Evolutionary conservation across 2,329 filamentous ascomycete genomes (phyloP), one percentile per base, ranked within the genome.

Genomic region (Cercospora sesami): DNA sequence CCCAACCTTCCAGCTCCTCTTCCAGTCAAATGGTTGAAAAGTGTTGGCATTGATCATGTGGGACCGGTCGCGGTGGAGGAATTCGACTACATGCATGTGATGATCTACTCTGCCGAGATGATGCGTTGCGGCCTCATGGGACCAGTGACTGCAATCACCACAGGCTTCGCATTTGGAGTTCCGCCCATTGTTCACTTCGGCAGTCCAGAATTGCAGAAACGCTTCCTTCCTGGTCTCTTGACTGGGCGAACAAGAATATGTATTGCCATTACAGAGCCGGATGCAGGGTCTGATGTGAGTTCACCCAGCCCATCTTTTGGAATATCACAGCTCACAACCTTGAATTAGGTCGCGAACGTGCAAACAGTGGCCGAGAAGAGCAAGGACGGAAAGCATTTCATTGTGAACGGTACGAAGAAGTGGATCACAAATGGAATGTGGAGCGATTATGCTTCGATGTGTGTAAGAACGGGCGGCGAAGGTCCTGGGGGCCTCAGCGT

Each of bases 31-130:
- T 92, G 92, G 9, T 28, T 67, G 4, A 91, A 91, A 81, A 92
- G 95, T 79, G 81, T 95, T 60, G 87, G 93, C 75, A 90, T 90
- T 21, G 85, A 89, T 39, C 82, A 85, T 14, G 80, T 95, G 39
- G 91, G 91, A 55, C 89, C 84, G 23, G 84, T 93, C 64, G 86
- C 91, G 75, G 91, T 91, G 61, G 88, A 92, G 78, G 90, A 94
- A 70, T 95, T 94, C 75, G 91, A 95, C 79, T 93, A 93, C 80
- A 91, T 96, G 80, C 91, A 95, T 79, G 92, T 94, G 77, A 78
- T 94, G 77, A 87, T 95, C 71, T 83, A 91, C 63, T 81, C 84
- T 7, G 91, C 95, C 80, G 92, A 96, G 80, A 81, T 91, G 72
- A 84, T 86, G 2, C 85, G 92, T 42, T 83, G 86, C 7, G 91